A percentile compares a stretch with the other conserved stretches of the same genome.
phyloP scores from a whole-genome alignment of 75 land plant genomes.

The Pinus albicaulis region DNA sequence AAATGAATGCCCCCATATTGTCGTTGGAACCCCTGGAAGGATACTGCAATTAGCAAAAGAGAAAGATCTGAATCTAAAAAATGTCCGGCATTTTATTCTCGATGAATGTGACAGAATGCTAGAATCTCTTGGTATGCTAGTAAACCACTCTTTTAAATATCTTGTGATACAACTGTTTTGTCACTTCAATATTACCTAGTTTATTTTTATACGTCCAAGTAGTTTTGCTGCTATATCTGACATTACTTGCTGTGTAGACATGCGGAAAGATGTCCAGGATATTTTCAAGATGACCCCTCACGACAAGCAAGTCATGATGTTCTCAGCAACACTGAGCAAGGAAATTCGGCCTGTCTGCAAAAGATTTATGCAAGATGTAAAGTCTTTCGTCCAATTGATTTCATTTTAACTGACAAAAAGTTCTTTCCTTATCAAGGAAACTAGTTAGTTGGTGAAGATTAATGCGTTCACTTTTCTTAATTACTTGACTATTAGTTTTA shows the following conservation, averaged over 20 bases:
- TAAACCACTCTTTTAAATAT: no score
- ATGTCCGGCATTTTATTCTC: slow-evolving; percentile 98
- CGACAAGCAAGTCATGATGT: slow-evolving; percentile 99
- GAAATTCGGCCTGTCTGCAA: slow-evolving; percentile 99
- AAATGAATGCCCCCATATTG: slow-evolving; percentile 98
- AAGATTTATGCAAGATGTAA: slow-evolving; percentile 99
- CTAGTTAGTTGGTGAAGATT: neutral
- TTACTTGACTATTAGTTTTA: neutral
- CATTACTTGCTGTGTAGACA: slow-evolving; percentile 54
- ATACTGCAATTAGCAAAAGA: slow-evolving; percentile 84
- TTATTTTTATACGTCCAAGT: neutral
- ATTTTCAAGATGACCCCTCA: slow-evolving; percentile 99
- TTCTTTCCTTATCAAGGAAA: neutral
- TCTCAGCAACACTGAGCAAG: slow-evolving; percentile 99
- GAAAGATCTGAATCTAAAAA: slow-evolving; percentile 84
- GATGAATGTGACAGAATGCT: slow-evolving; percentile 99
- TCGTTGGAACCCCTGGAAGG: slow-evolving; percentile 98
- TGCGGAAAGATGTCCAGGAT: slow-evolving; percentile 99
- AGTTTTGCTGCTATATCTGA: slow-evolving; percentile 1
- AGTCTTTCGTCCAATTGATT: slow-evolving; percentile 51
- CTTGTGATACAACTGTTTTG: neutral
- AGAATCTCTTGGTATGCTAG: slow-evolving; percentile 86
- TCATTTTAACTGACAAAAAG: neutral
- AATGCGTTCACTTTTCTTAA: neutral
- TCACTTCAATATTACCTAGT: neutral